Conservation (phyloP, 805 yeast genomes). For the Candida maltosa region DNA sequence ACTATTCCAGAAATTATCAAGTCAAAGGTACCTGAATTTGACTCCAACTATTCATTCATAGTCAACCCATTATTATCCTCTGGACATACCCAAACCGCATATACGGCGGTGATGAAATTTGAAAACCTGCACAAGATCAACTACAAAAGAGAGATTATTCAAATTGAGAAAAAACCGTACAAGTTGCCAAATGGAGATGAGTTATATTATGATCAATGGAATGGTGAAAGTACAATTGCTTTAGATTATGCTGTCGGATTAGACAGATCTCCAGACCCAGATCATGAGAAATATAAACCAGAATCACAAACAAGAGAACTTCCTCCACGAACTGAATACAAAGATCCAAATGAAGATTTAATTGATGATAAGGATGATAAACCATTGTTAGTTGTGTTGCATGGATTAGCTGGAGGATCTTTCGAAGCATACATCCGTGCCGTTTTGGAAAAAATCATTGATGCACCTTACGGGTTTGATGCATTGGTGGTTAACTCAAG, state of each 20-base stretch:
- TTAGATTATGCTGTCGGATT: constrained; percentile 40
- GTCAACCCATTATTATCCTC: constrained; percentile 46
- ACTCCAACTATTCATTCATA: constrained; percentile 32
- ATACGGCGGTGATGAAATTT: constrained; percentile 42
- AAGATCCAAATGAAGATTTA: constrained; percentile 44
- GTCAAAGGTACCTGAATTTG: constrained; percentile 37
- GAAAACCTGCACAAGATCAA: constrained; percentile 38
- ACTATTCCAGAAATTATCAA: constrained; percentile 32
- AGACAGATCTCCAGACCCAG: constrained; percentile 11
- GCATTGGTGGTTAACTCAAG: constrained; percentile 63
- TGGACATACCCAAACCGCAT: constrained; percentile 51
- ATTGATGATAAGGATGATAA: constrained; percentile 34
- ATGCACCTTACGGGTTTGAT: constrained; percentile 43
- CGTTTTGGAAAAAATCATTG: constrained; percentile 42
- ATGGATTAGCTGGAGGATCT: constrained; percentile 80
- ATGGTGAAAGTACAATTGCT: constrained; percentile 45
- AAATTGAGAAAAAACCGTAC: constrained; percentile 25
- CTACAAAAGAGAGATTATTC: constrained; percentile 43
- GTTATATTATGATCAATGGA: constrained; percentile 37
- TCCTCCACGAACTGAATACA: constrained; percentile 67
- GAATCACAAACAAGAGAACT: constrained; percentile 50
- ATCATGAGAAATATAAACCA: constrained; percentile 32
- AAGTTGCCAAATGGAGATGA: constrained; percentile 20
- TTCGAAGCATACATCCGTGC: constrained; percentile 71
- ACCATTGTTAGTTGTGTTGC: constrained; percentile 62